Percentiles rank a stretch among this genome's conserved stretches.
phyloP scores from a whole-genome alignment of 176 grass and related monocot genomes.

The Zizania latifolia region DNA sequence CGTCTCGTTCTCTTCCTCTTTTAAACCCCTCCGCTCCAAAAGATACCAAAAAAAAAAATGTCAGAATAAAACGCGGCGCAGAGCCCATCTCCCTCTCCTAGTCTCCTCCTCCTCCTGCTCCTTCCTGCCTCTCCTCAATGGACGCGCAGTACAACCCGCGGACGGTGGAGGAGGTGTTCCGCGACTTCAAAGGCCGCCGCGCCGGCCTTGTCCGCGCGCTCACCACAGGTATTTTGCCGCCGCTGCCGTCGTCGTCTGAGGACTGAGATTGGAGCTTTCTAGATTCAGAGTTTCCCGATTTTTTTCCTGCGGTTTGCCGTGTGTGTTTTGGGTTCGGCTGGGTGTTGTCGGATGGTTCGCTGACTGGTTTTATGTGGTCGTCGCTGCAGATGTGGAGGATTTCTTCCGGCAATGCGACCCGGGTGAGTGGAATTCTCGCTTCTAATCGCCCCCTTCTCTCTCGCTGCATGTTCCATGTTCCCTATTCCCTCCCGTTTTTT shows the following conservation, averaged over 20 bases:
- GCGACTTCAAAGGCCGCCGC: slow-evolving; percentile 90
- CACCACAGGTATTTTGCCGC: slow-evolving; percentile 76
- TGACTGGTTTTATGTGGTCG: slow-evolving; percentile 29
- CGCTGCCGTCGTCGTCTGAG: no score
- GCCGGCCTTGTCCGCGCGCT: slow-evolving; percentile 78
- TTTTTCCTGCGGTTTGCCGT: neutral
- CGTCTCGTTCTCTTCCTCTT: neutral
- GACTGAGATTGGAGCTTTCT: neutral
- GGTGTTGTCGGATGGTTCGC: neutral
- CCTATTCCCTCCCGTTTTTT: neutral
- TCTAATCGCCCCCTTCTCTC: neutral
- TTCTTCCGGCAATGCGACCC: slow-evolving; percentile 96
- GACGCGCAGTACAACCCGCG: slow-evolving; percentile 73
- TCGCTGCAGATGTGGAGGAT: slow-evolving; percentile 81
- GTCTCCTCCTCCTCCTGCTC: neutral
- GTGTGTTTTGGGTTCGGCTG: neutral
- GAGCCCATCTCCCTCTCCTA: neutral
- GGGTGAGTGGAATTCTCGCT: slow-evolving; percentile 51
- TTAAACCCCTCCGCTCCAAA: slow-evolving; percentile 19
- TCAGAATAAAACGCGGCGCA: slow-evolving; percentile 12
- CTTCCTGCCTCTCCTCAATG: slow-evolving; percentile 26
- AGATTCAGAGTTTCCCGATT: neutral
- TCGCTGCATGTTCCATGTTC: neutral
- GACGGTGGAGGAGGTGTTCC: slow-evolving; percentile 96
- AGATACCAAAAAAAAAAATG: neutral